phyloP scores from a whole-genome alignment of 2,329 filamentous ascomycete species.

The Colletotrichum phormii region DNA sequence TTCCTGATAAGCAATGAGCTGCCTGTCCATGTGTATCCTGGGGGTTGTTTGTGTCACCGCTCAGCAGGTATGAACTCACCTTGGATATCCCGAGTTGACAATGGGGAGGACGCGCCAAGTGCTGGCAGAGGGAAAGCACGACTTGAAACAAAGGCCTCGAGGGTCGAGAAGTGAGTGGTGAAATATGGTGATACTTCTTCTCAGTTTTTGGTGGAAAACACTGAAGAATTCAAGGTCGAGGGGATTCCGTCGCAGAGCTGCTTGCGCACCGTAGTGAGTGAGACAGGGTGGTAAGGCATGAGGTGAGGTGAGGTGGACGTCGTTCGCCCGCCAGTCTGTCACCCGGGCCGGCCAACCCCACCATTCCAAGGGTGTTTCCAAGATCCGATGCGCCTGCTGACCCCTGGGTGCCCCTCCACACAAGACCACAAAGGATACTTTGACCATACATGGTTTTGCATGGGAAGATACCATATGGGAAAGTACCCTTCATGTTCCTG shows the following conservation, averaged over 20 bases:
- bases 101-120: background rate
- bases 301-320: background rate
- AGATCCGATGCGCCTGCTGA: conserved; percentile 34
- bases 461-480: fast-evolving
- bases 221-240: background rate
- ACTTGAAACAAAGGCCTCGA: background rate
- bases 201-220: too few species aligned
- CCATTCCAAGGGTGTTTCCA: conserved; percentile 34
- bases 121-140: too few species aligned
- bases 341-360: conserved; percentile 24
- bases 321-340: background rate
- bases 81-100: background rate
- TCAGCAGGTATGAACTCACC: background rate
- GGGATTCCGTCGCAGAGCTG: background rate
- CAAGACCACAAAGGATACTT: background rate
- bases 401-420: conserved; percentile 27
- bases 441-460: background rate
- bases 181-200: background rate
- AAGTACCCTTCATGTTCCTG: background rate
- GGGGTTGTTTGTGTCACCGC: background rate
- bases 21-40: background rate
- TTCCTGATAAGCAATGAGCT: background rate
- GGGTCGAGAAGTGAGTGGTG: background rate
- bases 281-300: background rate
- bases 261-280: background rate